These are phyloP conservation scores for Vitis hybrid DNA, from an alignment of 177 flowering plant genomes.

Conservation along the genomic window DNA sequence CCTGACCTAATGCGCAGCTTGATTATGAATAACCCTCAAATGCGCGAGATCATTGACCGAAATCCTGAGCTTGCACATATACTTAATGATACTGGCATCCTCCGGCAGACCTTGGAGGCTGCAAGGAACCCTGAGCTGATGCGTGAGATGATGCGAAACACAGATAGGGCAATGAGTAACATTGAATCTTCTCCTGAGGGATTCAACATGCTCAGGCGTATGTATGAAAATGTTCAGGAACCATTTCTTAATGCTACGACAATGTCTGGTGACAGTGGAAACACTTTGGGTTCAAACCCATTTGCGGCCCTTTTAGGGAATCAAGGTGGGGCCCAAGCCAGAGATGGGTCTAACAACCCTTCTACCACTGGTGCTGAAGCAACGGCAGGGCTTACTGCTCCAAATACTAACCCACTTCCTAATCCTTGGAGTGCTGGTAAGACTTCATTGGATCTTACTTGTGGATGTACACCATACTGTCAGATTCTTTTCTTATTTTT, in stretches of 20 bases:
- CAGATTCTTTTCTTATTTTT: too few species aligned
- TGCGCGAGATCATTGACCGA: slow-evolving; percentile 92
- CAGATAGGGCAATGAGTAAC: slow-evolving; percentile 99
- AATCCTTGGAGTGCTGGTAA: slow-evolving; percentile 87
- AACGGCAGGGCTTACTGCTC: slow-evolving; percentile 54
- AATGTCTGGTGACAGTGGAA: slow-evolving; percentile 64
- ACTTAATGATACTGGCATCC: slow-evolving; percentile 89
- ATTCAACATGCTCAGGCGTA: slow-evolving; percentile 97
- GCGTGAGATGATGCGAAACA: slow-evolving; percentile 99
- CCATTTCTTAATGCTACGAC: slow-evolving; percentile 92
- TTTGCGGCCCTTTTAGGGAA: slow-evolving; percentile 81
- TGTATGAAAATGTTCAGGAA: slow-evolving; percentile 99
- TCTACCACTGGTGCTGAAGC: slow-evolving; percentile 58
- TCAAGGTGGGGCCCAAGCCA: slow-evolving; percentile 59
- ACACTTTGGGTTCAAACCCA: slow-evolving; percentile 63
- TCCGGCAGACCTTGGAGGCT: slow-evolving; percentile 93
- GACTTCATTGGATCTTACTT: slow-evolving; percentile 1
- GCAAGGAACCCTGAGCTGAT: slow-evolving; percentile 97
- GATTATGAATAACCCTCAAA: slow-evolving; percentile 95
- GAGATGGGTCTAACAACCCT: slow-evolving; percentile 52
- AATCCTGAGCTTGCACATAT: slow-evolving; percentile 96
- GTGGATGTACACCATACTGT: not conserved
- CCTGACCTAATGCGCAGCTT: slow-evolving; percentile 87
- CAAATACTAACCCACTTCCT: slow-evolving; percentile 96
- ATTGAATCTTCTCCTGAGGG: slow-evolving; percentile 98